Evolutionary conservation across 805 yeast genomes (phyloP).

Genomic region (Cyberlindnera subsufficiens): DNA sequence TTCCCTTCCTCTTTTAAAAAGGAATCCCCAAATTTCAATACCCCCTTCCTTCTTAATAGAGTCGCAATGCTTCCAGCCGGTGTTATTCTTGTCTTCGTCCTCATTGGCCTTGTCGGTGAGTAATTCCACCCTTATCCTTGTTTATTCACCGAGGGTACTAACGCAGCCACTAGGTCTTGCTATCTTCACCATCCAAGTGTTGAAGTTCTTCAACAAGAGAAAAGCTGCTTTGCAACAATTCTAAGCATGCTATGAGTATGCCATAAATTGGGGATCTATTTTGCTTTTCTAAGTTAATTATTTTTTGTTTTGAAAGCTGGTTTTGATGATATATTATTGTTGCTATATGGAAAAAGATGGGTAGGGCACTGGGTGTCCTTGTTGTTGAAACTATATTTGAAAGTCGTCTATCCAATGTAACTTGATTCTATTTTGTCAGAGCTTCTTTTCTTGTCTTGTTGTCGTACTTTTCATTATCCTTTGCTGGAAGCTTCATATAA

Average conservation of each 20-base stretch:
- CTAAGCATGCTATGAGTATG: constrained; percentile 2
- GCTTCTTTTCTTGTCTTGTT: background rate
- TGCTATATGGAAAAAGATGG: no score
- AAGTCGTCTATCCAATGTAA: no score
- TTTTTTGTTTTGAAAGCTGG: background rate
- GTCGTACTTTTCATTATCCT: no score
- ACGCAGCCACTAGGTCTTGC: constrained; percentile 12
- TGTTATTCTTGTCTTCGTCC: constrained; percentile 27
- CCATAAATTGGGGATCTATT: no score
- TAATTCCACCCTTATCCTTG: background rate
- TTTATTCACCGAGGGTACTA: background rate
- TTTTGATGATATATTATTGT: background rate
- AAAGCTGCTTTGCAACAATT: constrained; percentile 23
- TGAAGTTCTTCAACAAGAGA: constrained; percentile 17
- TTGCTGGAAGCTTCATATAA: no score
- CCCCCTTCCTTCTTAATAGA: background rate
- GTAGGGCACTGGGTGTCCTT: no score
- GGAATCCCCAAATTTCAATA: background rate
- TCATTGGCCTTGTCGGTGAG: constrained; percentile 24
- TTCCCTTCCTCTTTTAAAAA: background rate
- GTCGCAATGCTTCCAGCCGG: constrained; percentile 27
- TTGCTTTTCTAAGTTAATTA: no score
- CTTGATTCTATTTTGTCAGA: no score
- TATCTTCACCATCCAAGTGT: constrained; percentile 7
- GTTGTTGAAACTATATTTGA: no score